A percentile compares a stretch with the other conserved stretches of the same genome.
phyloP scores from a whole-genome alignment of 306 rosid genomes.

The Abrus pulchellus region DNA sequence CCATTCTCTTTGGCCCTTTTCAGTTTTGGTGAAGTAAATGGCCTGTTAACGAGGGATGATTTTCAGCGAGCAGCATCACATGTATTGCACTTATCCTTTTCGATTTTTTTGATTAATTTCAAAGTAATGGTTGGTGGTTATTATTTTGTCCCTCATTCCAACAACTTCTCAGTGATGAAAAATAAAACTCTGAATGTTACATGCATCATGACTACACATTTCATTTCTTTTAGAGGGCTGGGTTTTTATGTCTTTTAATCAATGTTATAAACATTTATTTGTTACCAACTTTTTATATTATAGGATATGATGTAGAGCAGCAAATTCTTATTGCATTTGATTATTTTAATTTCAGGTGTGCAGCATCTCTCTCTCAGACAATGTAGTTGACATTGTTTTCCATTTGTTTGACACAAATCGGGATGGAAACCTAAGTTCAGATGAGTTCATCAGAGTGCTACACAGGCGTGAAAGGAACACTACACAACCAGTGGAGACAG shows the following conservation, averaged over 20 bases:
- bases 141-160: background rate
- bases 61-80: conserved; percentile 88
- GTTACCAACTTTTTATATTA: no score
- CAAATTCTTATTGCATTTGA: conserved; percentile 15
- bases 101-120: conserved; percentile 32
- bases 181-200: background rate
- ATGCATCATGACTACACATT: background rate
- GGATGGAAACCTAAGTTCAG: conserved; percentile 71
- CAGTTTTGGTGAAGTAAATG: conserved; percentile 84
- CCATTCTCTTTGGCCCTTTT: conserved; percentile 87
- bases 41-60: conserved; percentile 72
- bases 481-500: conserved; percentile 68
- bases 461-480: conserved; percentile 72
- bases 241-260: background rate
- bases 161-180: background rate
- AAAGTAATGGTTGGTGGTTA: conserved; percentile 13
- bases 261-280: background rate
- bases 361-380: conserved; percentile 65
- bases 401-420: conserved; percentile 77
- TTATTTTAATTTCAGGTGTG: conserved; percentile 72
- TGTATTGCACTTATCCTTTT: conserved; percentile 53
- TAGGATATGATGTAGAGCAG: background rate
- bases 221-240: background rate
- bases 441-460: conserved; percentile 75
- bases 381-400: conserved; percentile 75